Percentiles rank a stretch among this genome's conserved stretches.
phyloP scores from a whole-genome alignment of 345 rosid species.

The Syzygium aqueum region DNA sequence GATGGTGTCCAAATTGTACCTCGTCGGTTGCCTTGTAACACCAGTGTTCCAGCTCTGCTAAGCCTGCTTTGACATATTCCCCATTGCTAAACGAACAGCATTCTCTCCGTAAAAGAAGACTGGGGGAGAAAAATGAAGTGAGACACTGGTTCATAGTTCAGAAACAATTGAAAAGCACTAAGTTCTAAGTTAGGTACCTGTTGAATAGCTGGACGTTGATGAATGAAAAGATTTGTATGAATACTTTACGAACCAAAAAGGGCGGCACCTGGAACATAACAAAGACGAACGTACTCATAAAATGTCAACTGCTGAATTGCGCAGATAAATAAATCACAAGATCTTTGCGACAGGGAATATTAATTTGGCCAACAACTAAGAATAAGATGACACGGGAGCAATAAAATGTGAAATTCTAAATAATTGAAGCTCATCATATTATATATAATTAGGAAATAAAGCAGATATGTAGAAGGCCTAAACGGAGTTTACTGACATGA shows the following conservation, averaged over 20 bases:
- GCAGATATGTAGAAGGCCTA: not conserved
- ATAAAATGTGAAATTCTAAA: not conserved
- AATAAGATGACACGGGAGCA: not conserved
- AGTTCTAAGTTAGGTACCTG: constrained; percentile 34
- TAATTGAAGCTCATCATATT: not conserved
- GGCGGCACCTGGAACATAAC: constrained; percentile 66
- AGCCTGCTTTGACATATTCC: constrained; percentile 85
- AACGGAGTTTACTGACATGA: constrained; percentile 35
- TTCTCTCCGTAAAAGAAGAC: constrained; percentile 81
- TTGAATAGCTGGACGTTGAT: constrained; percentile 94
- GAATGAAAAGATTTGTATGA: constrained; percentile 93
- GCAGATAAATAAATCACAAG: not conserved
- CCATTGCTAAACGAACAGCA: constrained; percentile 97
- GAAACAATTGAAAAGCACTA: not conserved
- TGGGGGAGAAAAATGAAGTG: constrained; percentile 6
- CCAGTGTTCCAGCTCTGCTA: constrained; percentile 95
- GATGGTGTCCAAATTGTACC: constrained; percentile 26
- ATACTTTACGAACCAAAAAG: constrained; percentile 87
- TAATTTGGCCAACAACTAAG: not conserved
- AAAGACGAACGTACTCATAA: not conserved
- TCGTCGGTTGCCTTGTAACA: constrained; percentile 91
- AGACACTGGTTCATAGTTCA: not conserved
- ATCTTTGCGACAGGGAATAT: not conserved
- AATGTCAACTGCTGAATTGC: not conserved
- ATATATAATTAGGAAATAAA: not conserved